phyloP scores from a whole-genome alignment of 345 rosid species.

The Acer campestre region DNA sequence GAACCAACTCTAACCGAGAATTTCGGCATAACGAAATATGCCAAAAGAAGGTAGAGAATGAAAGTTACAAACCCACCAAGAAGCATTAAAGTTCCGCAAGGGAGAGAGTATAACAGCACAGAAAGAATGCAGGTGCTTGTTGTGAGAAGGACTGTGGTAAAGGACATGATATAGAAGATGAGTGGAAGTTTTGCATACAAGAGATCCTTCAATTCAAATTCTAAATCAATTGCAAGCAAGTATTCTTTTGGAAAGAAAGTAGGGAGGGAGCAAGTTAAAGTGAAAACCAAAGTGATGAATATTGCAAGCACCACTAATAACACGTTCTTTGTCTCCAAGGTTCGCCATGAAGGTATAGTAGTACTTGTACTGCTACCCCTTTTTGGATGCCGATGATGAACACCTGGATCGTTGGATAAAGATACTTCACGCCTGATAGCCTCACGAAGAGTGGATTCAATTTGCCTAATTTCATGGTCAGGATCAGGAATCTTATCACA shows the following conservation, averaged over 20 bases:
- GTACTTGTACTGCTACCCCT: no score
- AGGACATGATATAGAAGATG: not conserved
- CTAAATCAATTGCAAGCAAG: not conserved
- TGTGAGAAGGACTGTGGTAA: not conserved
- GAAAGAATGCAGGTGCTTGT: not conserved
- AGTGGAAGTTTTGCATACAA: not conserved
- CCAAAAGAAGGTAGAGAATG: not conserved
- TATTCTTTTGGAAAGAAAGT: not conserved
- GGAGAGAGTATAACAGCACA: not conserved
- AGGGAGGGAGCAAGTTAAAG: not conserved
- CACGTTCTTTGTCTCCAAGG: conserved; percentile 1
- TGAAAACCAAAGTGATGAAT: conserved; percentile 5
- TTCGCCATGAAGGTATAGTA: not conserved
- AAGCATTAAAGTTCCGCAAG: not conserved
- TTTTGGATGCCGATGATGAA: no score
- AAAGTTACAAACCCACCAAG: not conserved
- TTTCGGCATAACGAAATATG: not conserved
- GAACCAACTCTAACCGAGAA: not conserved
- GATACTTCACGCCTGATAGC: not conserved
- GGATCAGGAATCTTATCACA: not conserved
- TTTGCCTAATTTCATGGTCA: not conserved
- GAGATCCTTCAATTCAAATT: not conserved
- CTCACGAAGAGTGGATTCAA: not conserved
- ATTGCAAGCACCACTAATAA: conserved; percentile 6
- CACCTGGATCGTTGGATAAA: not conserved